A percentile compares a stretch with the other conserved stretches of the same genome.
phyloP scores from a whole-genome alignment of 2,329 filamentous ascomycete species.

The Trichophyton rubrum region DNA sequence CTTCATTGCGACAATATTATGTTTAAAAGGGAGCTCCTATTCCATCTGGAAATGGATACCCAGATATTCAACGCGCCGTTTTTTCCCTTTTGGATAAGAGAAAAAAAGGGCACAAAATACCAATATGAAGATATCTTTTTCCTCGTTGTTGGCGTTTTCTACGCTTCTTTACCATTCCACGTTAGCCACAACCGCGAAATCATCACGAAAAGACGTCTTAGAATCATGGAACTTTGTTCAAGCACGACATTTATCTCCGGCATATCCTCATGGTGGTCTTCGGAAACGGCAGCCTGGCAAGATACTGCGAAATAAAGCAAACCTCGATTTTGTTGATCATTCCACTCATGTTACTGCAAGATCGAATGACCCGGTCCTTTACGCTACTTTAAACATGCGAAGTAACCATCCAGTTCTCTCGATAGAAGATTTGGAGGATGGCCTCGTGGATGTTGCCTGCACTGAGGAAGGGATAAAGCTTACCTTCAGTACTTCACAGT shows the following conservation, averaged over 20 bases:
- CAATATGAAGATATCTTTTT: not conserved
- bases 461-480: slow-evolving; percentile 10
- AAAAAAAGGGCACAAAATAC: not conserved
- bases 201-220: not conserved
- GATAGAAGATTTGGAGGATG: slow-evolving; percentile 8
- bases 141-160: not conserved
- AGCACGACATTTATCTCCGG: slow-evolving; percentile 6
- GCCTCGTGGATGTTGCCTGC: slow-evolving; percentile 1
- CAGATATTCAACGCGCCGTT: not conserved
- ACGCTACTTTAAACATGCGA: slow-evolving; percentile 1
- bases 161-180: not conserved
- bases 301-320: slow-evolving; percentile 5
- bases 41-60: not conserved
- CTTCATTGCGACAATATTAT: not conserved
- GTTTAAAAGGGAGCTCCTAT: not conserved
- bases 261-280: not conserved
- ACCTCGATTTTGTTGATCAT: slow-evolving; percentile 9
- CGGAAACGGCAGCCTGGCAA: not conserved
- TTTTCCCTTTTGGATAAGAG: not conserved
- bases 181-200: not conserved
- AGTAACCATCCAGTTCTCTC: slow-evolving; percentile 4
- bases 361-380: not conserved
- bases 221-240: not conserved
- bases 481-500: slow-evolving; percentile 5
- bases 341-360: not conserved